Conservation (phyloP, 495 filamentous ascomycete species). For the Hypoxylon intermedium region DNA sequence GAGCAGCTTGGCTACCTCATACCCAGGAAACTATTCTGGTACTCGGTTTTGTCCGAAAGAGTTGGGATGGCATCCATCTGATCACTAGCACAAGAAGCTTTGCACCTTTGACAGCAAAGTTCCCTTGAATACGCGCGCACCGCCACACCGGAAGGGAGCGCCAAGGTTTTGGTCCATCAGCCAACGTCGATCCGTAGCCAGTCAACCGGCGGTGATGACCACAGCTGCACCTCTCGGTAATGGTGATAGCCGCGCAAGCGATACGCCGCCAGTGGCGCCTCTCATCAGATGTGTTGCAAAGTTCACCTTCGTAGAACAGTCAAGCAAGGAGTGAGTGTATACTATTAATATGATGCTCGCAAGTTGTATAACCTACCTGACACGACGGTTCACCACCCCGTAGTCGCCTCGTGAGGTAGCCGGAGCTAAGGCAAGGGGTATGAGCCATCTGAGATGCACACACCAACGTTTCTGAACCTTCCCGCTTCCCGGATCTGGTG, state of each 20-base stretch:
- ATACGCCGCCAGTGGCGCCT: constrained; percentile 12
- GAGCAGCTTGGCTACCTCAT: neutral
- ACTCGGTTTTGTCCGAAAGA: too few species aligned
- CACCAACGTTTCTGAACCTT: neutral
- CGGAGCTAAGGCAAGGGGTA: too few species aligned
- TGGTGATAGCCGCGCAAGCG: constrained; percentile 21
- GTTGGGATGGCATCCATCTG: constrained; percentile 8
- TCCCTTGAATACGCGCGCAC: constrained; percentile 19
- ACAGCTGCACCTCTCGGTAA: constrained; percentile 33
- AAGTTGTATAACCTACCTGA: neutral
- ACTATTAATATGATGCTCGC: neutral
- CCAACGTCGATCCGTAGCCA: constrained; percentile 25
- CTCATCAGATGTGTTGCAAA: neutral
- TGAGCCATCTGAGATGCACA: too few species aligned
- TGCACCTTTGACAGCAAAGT: constrained; percentile 8
- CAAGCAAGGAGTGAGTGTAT: neutral
- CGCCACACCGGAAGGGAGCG: constrained; percentile 32
- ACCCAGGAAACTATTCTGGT: too few species aligned
- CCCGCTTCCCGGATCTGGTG: neutral
- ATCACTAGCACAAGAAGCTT: constrained; percentile 1
- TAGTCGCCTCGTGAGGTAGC: neutral
- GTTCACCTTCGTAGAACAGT: neutral
- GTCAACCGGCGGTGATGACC: constrained; percentile 1
- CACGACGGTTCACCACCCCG: neutral
- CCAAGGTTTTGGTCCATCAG: constrained; percentile 21